Evolutionary conservation across 805 yeast genomes (phyloP).

Genomic region (Lachancea quebecensis): DNA sequence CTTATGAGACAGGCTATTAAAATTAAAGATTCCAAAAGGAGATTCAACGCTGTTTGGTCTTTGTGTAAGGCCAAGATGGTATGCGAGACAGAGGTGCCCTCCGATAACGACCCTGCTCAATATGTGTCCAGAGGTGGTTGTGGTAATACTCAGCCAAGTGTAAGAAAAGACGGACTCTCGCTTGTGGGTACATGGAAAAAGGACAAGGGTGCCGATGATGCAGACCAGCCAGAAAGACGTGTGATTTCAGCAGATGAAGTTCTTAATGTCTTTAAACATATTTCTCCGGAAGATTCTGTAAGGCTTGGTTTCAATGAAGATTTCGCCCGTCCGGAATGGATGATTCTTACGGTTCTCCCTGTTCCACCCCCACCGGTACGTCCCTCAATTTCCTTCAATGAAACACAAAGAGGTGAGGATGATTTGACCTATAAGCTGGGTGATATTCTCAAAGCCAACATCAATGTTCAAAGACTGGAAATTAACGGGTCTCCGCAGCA

Average conservation of each 20-base stretch:
- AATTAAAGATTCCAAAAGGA: slow-evolving; percentile 88
- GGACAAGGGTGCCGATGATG: slow-evolving; percentile 68
- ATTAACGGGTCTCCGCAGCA: slow-evolving; percentile 99
- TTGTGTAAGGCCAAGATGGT: slow-evolving; percentile 87
- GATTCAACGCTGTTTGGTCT: slow-evolving; percentile 96
- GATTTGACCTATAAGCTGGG: slow-evolving; percentile 96
- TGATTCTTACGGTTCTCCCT: slow-evolving; percentile 93
- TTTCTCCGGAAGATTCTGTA: slow-evolving; percentile 72
- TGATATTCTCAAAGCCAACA: slow-evolving; percentile 92
- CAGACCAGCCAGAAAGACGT: slow-evolving; percentile 87
- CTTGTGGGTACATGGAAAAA: slow-evolving; percentile 98
- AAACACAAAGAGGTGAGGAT: slow-evolving; percentile 98
- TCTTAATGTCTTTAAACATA: slow-evolving; percentile 85
- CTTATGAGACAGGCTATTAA: slow-evolving; percentile 80
- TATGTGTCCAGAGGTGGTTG: slow-evolving; percentile 85
- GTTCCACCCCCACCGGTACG: slow-evolving; percentile 99
- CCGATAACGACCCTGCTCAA: slow-evolving; percentile 53
- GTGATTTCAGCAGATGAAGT: slow-evolving; percentile 84
- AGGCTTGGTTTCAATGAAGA: slow-evolving; percentile 89
- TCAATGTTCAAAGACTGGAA: slow-evolving; percentile 93
- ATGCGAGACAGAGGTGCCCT: slow-evolving; percentile 81
- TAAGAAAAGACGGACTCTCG: slow-evolving; percentile 92
- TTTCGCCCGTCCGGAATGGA: slow-evolving; percentile 98
- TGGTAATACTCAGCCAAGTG: slow-evolving; percentile 93
- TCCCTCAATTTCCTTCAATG: slow-evolving; percentile 96